Conservation (phyloP, 176 grass and related monocot genomes). For the Elaeis guineensis region DNA sequence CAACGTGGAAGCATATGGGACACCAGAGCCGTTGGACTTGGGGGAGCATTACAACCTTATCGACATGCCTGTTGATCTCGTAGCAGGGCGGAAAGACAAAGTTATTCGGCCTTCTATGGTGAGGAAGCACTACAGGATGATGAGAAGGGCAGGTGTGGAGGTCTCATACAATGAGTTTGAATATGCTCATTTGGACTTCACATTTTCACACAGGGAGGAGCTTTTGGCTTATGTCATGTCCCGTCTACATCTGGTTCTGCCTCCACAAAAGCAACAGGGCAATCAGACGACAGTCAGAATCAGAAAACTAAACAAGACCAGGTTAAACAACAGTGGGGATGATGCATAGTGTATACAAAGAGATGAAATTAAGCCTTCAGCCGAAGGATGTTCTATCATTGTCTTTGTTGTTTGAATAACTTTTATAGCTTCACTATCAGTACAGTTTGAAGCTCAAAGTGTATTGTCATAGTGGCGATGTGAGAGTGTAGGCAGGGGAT, state of each 20-base stretch:
- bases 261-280: conserved; percentile 25
- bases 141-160: conserved; percentile 52
- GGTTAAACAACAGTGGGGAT: conserved; percentile 16
- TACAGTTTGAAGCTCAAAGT: too few species aligned
- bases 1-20: conserved; percentile 78
- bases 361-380: too few species aligned
- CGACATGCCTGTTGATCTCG: conserved; percentile 74
- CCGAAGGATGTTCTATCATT: too few species aligned
- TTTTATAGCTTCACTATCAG: too few species aligned
- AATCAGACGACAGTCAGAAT: conserved; percentile 33
- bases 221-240: conserved; percentile 90
- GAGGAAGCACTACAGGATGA: conserved; percentile 78
- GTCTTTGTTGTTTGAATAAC: too few species aligned
- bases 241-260: conserved; percentile 34
- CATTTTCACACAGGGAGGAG: conserved; percentile 88
- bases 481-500: too few species aligned
- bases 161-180: conserved; percentile 97
- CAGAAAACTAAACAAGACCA: conserved; percentile 38
- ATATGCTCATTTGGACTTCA: conserved; percentile 97
- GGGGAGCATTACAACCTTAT: conserved; percentile 64
- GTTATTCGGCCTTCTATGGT: conserved; percentile 93
- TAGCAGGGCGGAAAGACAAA: conserved; percentile 65
- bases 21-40: conserved; percentile 73
- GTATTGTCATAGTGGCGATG: too few species aligned
- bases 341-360: not conserved